phyloP scores from a whole-genome alignment of 2,329 filamentous ascomycete genomes.

The Nemania bipapillata region DNA sequence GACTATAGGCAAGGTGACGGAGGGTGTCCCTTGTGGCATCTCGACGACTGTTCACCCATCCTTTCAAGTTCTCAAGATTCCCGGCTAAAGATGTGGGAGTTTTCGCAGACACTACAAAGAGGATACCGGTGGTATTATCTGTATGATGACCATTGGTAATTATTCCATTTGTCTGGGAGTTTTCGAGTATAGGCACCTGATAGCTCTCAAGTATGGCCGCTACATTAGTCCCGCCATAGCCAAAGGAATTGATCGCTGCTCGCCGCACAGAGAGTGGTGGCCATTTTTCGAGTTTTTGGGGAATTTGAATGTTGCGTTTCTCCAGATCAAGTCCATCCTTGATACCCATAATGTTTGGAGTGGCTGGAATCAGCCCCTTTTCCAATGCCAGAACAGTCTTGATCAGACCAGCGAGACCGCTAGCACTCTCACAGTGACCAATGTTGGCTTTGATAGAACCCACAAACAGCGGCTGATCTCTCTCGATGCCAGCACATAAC shows the following conservation, averaged over 20 bases:
- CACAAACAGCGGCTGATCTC: slow-evolving; percentile 24
- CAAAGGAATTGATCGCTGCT: slow-evolving; percentile 53
- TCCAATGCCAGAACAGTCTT: slow-evolving; percentile 40
- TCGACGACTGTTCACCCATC: too few species aligned
- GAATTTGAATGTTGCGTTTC: slow-evolving; percentile 9
- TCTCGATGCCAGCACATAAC: slow-evolving; percentile 1
- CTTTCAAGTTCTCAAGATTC: too few species aligned
- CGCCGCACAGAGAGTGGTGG: slow-evolving; percentile 29
- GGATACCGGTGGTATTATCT: too few species aligned
- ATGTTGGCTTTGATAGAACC: slow-evolving; percentile 49
- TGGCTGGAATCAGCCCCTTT: neutral
- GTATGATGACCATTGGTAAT: too few species aligned
- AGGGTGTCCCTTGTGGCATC: too few species aligned
- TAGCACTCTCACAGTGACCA: slow-evolving; percentile 48
- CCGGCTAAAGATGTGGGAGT: too few species aligned
- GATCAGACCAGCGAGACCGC: slow-evolving; percentile 46
- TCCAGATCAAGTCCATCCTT: too few species aligned
- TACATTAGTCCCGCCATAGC: slow-evolving; percentile 54
- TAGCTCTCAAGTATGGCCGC: slow-evolving; percentile 47
- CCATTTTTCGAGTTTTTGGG: slow-evolving; percentile 22
- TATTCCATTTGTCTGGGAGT: too few species aligned
- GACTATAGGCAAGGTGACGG: too few species aligned
- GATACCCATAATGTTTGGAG: too few species aligned
- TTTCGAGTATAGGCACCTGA: too few species aligned
- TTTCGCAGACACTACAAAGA: too few species aligned